Conservation (phyloP, 192 early-diverging fungal species). For the Linnemannia exigua region DNA sequence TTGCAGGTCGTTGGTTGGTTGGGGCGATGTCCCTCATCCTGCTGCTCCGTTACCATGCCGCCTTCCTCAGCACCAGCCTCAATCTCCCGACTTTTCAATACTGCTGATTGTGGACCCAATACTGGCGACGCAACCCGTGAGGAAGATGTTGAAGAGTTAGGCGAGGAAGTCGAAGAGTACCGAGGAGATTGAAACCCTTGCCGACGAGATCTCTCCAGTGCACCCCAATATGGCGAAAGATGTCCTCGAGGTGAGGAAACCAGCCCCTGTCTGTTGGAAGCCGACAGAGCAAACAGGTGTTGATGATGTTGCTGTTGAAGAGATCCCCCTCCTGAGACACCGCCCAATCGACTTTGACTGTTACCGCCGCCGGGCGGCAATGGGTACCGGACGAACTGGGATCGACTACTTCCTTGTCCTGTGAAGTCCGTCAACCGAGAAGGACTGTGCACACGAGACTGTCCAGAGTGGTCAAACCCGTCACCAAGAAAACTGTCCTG, state of each 20-base stretch:
- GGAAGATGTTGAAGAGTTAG: slow-evolving; percentile 14
- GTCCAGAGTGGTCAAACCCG: neutral
- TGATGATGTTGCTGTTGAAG: neutral
- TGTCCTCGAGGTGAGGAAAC: slow-evolving; percentile 11
- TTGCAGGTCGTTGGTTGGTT: neutral
- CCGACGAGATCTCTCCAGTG: slow-evolving; percentile 3
- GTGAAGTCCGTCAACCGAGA: neutral
- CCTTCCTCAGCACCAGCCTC: neutral
- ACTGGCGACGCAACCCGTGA: slow-evolving; percentile 27
- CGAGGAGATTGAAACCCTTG: slow-evolving; percentile 3
- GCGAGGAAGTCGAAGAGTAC: slow-evolving; percentile 20
- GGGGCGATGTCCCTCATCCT: neutral
- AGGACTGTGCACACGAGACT: neutral
- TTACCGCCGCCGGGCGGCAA: neutral
- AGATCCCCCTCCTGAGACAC: slow-evolving; percentile 4
- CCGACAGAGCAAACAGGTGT: neutral
- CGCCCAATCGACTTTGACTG: neutral
- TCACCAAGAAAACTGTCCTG: neutral
- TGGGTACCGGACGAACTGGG: neutral
- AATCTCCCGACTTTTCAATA: neutral
- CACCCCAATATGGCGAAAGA: slow-evolving; percentile 27
- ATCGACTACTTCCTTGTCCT: neutral
- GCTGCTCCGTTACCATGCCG: neutral
- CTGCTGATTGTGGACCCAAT: neutral
- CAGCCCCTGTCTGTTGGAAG: slow-evolving; percentile 13